A percentile compares a stretch with the other conserved stretches of the same genome.
phyloP scores from a whole-genome alignment of 78 protist species.

The Anaeramoeba flamelloides region DNA sequence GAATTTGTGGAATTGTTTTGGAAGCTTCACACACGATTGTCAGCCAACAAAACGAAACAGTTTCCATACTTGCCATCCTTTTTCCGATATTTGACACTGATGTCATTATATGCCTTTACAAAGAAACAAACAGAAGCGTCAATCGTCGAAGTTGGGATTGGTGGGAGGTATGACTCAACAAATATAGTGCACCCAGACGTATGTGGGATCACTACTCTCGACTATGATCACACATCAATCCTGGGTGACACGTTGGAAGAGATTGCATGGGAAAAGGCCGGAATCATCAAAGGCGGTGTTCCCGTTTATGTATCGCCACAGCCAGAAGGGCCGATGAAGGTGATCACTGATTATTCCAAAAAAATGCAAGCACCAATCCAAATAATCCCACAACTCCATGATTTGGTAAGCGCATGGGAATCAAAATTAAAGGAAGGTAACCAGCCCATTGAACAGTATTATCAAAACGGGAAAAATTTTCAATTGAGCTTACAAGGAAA shows the following conservation, averaged over 20 bases:
- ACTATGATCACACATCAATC: constrained; percentile 50
- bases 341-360: too few relatives aligned
- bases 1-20: constrained; percentile 37
- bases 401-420: too few relatives aligned
- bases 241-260: constrained; percentile 48
- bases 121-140: constrained; percentile 15
- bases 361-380: too few relatives aligned
- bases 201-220: constrained; percentile 24
- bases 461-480: too few relatives aligned
- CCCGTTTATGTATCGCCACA: too few relatives aligned
- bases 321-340: too few relatives aligned
- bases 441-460: too few relatives aligned
- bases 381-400: too few relatives aligned
- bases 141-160: constrained; percentile 26
- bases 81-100: constrained; percentile 43
- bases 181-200: constrained; percentile 13
- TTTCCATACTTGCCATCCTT: constrained; percentile 21
- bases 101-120: constrained; percentile 35
- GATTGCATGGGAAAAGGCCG: constrained; percentile 60
- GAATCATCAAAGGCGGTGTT: constrained; percentile 30
- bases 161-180: constrained; percentile 31
- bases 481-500: too few relatives aligned
- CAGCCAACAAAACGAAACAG: background rate
- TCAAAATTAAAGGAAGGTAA: too few relatives aligned
- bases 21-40: constrained; percentile 27